These are phyloP conservation scores for Neofusicoccum sp. DNA, from an alignment of 2,329 filamentous ascomycete genomes.

Conservation along the genomic window DNA sequence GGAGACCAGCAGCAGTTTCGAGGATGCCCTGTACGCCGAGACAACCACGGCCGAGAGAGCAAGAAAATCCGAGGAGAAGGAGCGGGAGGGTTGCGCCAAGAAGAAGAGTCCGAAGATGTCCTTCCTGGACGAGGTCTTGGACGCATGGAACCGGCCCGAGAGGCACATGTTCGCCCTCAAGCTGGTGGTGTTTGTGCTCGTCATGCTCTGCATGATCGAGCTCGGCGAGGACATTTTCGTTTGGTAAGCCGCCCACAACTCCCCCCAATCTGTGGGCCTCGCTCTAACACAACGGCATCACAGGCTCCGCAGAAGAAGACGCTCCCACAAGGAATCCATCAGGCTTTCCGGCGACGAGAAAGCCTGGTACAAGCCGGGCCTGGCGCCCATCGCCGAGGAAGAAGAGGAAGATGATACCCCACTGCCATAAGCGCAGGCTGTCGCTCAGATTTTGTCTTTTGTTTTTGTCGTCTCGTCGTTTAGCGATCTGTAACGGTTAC, in stretches of 20 bases:
- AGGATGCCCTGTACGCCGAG: conserved; percentile 9
- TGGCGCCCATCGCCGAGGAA: conserved; percentile 9
- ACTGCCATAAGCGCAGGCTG: conserved; percentile 16
- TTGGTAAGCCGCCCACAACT: not conserved
- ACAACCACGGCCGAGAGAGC: not conserved
- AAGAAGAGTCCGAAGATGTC: conserved; percentile 9
- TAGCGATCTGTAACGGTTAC: conserved; percentile 16
- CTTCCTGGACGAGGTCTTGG: not conserved
- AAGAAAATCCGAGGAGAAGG: not conserved
- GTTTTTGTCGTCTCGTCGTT: not conserved
- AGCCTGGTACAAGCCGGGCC: conserved; percentile 9
- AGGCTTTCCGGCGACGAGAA: conserved; percentile 11
- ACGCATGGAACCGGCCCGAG: conserved; percentile 6
- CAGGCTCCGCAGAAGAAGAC: conserved; percentile 7
- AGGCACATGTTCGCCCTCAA: conserved; percentile 12
- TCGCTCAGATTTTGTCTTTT: conserved; percentile 12
- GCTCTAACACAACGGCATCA: too few species aligned
- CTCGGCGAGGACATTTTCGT: conserved; percentile 4
- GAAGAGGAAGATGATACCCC: conserved; percentile 18
- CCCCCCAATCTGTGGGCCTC: too few species aligned
- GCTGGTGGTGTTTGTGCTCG: conserved; percentile 9
- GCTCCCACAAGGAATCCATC: not conserved
- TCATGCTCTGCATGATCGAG: conserved; percentile 17
- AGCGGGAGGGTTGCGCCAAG: not conserved
- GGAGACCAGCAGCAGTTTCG: not conserved